Conservation (phyloP, 75 land plant species). For the Pseudotsuga menziesii region DNA sequence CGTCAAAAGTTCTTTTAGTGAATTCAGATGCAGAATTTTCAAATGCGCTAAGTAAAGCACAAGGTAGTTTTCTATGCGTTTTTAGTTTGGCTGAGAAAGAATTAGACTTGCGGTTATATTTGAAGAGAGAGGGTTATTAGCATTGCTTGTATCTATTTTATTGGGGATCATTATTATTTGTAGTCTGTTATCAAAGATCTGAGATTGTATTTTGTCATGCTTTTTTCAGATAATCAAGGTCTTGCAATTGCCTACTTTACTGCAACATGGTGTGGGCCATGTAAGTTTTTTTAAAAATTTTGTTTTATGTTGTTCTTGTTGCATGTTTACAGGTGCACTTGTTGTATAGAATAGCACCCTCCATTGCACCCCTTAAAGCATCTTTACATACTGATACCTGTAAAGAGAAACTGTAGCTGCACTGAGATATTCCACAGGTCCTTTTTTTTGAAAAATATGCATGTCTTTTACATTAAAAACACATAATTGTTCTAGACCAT, state of each 20-base stretch:
- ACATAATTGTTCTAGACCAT: too few relatives aligned
- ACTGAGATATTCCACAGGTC: too few relatives aligned
- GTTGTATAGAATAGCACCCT: too few relatives aligned
- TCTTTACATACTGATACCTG: too few relatives aligned
- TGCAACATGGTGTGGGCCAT: conserved; percentile 11
- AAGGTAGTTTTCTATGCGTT: background rate
- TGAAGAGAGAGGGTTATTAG: background rate
- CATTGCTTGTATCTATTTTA: background rate
- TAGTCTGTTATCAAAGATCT: background rate
- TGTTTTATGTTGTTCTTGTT: background rate
- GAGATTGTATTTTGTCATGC: background rate
- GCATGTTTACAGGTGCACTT: too few relatives aligned
- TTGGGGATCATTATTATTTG: background rate
- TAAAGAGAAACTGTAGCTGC: too few relatives aligned
- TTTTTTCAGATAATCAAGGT: background rate
- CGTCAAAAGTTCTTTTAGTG: conserved; percentile 9
- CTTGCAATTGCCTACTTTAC: conserved; percentile 8
- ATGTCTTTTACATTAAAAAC: too few relatives aligned
- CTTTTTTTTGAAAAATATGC: background rate
- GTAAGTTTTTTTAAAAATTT: background rate
- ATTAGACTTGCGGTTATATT: background rate
- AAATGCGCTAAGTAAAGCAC: conserved; percentile 1
- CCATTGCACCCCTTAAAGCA: too few relatives aligned
- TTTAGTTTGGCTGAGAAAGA: background rate
- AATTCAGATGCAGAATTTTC: conserved; percentile 11